Conservation (phyloP, 352 stramenopile species). For the Pythium insidiosum region DNA sequence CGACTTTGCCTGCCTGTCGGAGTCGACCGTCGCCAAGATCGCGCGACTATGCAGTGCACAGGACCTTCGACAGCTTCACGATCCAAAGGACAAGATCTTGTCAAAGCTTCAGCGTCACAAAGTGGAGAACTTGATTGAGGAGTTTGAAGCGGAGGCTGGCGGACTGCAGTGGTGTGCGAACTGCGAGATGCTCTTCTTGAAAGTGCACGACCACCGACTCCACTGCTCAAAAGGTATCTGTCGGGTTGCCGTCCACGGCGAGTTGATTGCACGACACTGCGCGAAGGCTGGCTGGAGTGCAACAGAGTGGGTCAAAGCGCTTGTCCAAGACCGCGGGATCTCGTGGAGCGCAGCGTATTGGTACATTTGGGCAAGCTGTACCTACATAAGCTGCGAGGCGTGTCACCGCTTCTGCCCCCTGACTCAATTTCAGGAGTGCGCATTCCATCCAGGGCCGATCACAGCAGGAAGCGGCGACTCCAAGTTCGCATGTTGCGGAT, state of each 20-base stretch:
- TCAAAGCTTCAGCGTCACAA: slow-evolving; percentile 82
- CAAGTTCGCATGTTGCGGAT: slow-evolving; percentile 46
- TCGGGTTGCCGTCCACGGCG: slow-evolving; percentile 32
- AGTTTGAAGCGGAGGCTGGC: slow-evolving; percentile 13
- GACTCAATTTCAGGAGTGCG: slow-evolving; percentile 30
- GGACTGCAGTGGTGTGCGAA: slow-evolving; percentile 28
- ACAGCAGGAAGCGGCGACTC: slow-evolving; percentile 24
- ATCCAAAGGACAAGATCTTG: slow-evolving; percentile 84
- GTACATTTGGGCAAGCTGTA: slow-evolving; percentile 68
- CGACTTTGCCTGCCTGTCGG: slow-evolving; percentile 81
- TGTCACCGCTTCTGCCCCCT: slow-evolving; percentile 36
- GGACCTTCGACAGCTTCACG: slow-evolving; percentile 56
- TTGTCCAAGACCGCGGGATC: slow-evolving; percentile 28
- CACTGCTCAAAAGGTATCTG: slow-evolving; percentile 30
- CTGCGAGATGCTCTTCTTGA: slow-evolving; percentile 40
- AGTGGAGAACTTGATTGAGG: slow-evolving; percentile 45
- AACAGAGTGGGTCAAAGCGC: slow-evolving; percentile 30
- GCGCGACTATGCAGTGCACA: slow-evolving; percentile 43
- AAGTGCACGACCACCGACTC: slow-evolving; percentile 9
- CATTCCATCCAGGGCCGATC: slow-evolving; percentile 37
- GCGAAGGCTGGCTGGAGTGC: slow-evolving; percentile 32
- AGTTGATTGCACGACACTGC: slow-evolving; percentile 39
- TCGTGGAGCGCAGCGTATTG: slow-evolving; percentile 72
- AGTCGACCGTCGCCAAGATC: slow-evolving; percentile 64
- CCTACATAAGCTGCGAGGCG: slow-evolving; percentile 37